Base-by-base conservation (phyloP, 257 asterid genomes). In the Solanum ahanhuiri region DNA sequence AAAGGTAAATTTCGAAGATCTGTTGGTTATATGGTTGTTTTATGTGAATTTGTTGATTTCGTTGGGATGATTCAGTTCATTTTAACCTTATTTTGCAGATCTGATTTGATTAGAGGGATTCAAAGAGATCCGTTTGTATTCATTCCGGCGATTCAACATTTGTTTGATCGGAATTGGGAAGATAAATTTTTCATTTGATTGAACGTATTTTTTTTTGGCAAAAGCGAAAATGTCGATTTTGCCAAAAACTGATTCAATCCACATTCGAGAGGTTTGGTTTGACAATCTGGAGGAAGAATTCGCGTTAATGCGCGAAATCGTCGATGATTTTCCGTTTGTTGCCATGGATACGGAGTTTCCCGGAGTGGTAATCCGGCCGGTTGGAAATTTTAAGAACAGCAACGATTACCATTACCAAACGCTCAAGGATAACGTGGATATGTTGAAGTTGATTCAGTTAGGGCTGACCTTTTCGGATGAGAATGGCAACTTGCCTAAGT, bases 341-440 rank as follows among this genome's bases (percentile, higher is more conserved):
- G 93, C 94, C 8, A 89, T 92, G 94, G 94, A 92, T 83, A 92
- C 94, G 0, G 94, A 92, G 82, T 92, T 90, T 33, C 94, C 94
- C 0, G 94, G 94, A 7, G 86, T 90, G 4, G 94, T 92, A 1
- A 88, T 90, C 71, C 85, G 90, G 14, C 92, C 93, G 1, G 90
- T 92, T 8, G 94, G 94, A 1, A 88, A 67, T 86, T 92, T 90
- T 90, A 89, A 87, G 87, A 88, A 83, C 70, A 87, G 88, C 11
- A 72, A 83, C 33, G 93, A 92, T 12, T 90, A 87, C 79, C 91
- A 92, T 70, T 92, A 89, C 87, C 93, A 89, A 48, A 90, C 91
- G 5, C 37, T 92, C 66, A 92, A 86, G 70, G 91, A 87, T n/a
- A 92, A 92, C n/a, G 94, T 92, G 2, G 90, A 92, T 75, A 37